Conservation (phyloP, 2,329 filamentous ascomycete species). For the Colletotrichum sp. region DNA sequence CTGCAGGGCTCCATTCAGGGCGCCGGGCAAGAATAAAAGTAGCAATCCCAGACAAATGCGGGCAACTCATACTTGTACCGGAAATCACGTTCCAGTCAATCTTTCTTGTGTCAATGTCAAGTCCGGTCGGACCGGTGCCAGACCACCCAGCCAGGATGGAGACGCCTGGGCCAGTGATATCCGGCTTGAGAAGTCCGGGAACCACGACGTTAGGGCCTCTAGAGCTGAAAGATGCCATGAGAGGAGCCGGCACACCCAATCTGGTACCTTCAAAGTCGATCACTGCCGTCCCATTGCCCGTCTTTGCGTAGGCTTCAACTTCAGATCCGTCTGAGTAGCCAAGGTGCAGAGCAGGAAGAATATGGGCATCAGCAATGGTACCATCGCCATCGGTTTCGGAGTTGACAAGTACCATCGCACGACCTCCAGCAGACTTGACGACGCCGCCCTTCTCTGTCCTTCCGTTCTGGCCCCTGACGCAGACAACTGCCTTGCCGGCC, state of each 20-base stretch:
- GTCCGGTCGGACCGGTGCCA: background rate
- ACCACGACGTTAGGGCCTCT: conserved; percentile 8
- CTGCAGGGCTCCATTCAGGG: conserved; percentile 14
- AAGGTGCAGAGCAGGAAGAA: conserved; percentile 2
- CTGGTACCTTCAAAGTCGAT: conserved; percentile 4
- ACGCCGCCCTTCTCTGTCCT: background rate
- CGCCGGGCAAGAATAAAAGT: conserved; percentile 16
- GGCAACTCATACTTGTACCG: conserved; percentile 20
- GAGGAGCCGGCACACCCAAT: conserved; percentile 1
- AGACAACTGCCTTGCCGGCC: background rate
- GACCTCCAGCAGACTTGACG: background rate
- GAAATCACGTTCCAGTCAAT: conserved; percentile 16
- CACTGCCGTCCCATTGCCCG: background rate
- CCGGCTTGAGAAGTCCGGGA: conserved; percentile 14
- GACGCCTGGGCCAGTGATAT: conserved; percentile 19
- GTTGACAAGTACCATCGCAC: conserved; percentile 9
- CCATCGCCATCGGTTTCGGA: background rate
- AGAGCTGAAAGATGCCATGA: conserved; percentile 18
- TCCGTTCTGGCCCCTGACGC: background rate
- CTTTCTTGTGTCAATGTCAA: background rate
- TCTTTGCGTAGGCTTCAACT: background rate
- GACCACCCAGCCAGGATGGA: conserved; percentile 17
- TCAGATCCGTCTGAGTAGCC: background rate
- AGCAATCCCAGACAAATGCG: conserved; percentile 19
- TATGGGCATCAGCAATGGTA: background rate